phyloP scores from a whole-genome alignment of 257 asterid species.

The Paulownia fortunei region DNA sequence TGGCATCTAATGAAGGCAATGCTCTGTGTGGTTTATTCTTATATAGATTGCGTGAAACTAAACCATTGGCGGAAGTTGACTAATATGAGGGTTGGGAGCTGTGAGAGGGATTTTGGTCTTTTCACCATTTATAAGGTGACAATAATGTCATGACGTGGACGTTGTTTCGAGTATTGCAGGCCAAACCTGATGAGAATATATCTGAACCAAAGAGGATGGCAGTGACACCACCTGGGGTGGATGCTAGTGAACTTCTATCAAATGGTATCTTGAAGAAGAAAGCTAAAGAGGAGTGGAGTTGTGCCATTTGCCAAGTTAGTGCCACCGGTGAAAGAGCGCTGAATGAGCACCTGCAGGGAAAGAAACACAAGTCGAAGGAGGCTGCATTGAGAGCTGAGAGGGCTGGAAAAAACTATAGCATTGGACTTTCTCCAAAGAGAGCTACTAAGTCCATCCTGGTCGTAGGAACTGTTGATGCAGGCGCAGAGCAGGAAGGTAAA shows the following conservation, averaged over 20 bases:
- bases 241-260: background rate
- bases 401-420: constrained; percentile 33
- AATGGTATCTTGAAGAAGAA: constrained; percentile 11
- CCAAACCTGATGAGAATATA: constrained; percentile 29
- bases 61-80: background rate
- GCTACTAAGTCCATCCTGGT: background rate
- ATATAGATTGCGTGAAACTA: background rate
- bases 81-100: background rate
- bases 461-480: background rate
- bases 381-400: constrained; percentile 35
- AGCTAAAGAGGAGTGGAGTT: constrained; percentile 45
- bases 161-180: constrained; percentile 40
- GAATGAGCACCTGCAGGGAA: constrained; percentile 47
- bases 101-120: background rate
- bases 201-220: constrained; percentile 44
- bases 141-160: too few species aligned
- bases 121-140: background rate
- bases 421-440: constrained; percentile 34
- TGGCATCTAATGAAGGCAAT: background rate
- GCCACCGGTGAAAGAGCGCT: constrained; percentile 36
- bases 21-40: background rate
- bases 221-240: constrained; percentile 21
- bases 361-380: constrained; percentile 53
- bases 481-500: background rate
- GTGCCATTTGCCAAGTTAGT: constrained; percentile 49